A percentile compares a stretch with the other conserved stretches of the same genome.
phyloP scores from a whole-genome alignment of 768 basidiomycete genomes.

The Mycena galericulata region DNA sequence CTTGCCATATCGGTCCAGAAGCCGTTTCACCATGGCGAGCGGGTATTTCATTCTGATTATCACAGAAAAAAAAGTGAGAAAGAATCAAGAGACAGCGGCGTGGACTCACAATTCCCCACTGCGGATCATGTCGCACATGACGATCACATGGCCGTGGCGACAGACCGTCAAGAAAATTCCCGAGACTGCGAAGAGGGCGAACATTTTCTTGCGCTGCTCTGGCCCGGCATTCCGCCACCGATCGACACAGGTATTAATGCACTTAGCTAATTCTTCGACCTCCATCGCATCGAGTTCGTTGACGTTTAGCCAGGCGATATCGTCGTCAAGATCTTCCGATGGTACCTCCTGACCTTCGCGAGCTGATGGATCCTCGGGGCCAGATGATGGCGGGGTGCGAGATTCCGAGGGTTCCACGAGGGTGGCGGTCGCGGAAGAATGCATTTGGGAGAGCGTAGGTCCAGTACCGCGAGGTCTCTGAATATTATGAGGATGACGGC shows the following conservation, averaged over 20 bases:
- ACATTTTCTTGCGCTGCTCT: constrained; percentile 39
- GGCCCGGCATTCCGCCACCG: constrained; percentile 33
- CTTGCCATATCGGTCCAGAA: constrained; percentile 34
- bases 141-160: constrained; percentile 42
- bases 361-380: too few species aligned
- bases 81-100: background rate
- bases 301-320: constrained; percentile 36
- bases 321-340: constrained; percentile 7
- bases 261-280: constrained; percentile 15
- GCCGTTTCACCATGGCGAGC: constrained; percentile 35
- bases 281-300: constrained; percentile 30
- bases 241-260: constrained; percentile 35
- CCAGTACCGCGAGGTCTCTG: too few species aligned
- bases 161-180: constrained; percentile 44
- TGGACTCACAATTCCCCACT: constrained; percentile 43
- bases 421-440: too few species aligned
- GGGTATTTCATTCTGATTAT: constrained; percentile 46
- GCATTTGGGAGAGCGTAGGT: too few species aligned
- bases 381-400: too few species aligned
- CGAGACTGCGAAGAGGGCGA: constrained; percentile 37
- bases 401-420: too few species aligned
- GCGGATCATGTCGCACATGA: constrained; percentile 43
- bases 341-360: too few species aligned
- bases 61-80: background rate
- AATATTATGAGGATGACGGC: too few species aligned